A percentile compares a stretch with the other conserved stretches of the same genome.
Conservation (phyloP, 306 rosid species). For the Macrotyloma uniflorum region DNA sequence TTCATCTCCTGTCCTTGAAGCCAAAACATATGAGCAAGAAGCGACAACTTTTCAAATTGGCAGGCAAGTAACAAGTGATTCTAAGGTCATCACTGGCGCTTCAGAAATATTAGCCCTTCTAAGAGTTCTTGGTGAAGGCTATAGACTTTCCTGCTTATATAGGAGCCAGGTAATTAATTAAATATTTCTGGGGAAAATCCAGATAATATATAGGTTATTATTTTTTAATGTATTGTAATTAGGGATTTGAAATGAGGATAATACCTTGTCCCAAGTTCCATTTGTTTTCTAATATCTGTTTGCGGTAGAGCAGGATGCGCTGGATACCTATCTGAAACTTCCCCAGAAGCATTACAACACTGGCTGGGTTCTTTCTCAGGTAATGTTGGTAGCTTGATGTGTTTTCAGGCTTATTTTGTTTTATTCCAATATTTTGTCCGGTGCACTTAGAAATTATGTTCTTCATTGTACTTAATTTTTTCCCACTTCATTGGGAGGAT, state of each 20-base stretch:
- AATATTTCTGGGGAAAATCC: conserved; percentile 29
- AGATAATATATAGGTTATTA: conserved; percentile 20
- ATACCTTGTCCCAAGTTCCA: conserved; percentile 26
- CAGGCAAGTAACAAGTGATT: conserved; percentile 53
- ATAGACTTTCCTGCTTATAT: conserved; percentile 84
- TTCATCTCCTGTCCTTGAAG: conserved; percentile 60
- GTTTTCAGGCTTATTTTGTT: conserved; percentile 20
- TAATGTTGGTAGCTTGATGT: conserved; percentile 40
- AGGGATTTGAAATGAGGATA: conserved; percentile 15
- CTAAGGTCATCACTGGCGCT: conserved; percentile 62
- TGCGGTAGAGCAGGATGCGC: conserved; percentile 73
- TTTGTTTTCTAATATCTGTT: conserved; percentile 36
- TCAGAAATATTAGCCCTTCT: conserved; percentile 80
- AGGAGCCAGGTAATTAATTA: conserved; percentile 73
- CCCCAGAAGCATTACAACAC: conserved; percentile 88
- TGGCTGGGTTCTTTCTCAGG: conserved; percentile 99
- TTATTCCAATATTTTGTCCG: conserved; percentile 1
- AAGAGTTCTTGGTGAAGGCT: conserved; percentile 90
- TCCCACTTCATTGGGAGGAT: neutral
- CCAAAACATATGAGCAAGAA: conserved; percentile 69
- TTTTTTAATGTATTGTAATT: neutral
- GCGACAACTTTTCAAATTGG: conserved; percentile 51
- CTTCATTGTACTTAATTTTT: neutral
- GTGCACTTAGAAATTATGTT: conserved; percentile 3
- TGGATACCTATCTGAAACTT: conserved; percentile 81